Evolutionary conservation across 1,284 basidiomycete species (phyloP), one percentile per base, ranked within the genome.

Genomic region (Trichosporon faecale): DNA sequence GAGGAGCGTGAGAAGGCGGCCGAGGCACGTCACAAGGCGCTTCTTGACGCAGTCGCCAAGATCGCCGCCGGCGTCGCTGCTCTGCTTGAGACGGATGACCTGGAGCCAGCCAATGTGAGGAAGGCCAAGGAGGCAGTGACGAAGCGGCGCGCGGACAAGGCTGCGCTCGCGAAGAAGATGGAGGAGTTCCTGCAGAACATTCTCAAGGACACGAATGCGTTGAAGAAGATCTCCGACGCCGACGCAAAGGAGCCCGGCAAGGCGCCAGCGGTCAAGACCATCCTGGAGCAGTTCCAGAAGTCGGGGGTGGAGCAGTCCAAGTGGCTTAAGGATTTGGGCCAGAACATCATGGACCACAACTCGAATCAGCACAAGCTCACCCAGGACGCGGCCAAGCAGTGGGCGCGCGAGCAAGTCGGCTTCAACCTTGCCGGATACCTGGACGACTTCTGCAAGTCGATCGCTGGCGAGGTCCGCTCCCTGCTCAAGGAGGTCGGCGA

Each of bases 401-500:
- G 76, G 65, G 80, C 82, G 9, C 71, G 82, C 52, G 82, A 84
- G 69, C 82, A 84, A 70, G 80, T 84, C 49, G 82, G 78, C 2
- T 84, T 83, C 79, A 84, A 84, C 67, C 68, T 84, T 49, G 76
- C 80, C 37, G 82, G 82, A 72, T 83, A 84, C 18, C 29, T 57
- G n/a, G 46, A 52, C 57, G 65, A 55, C 29, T 69, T 66, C 27
- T 49, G 33, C 64, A 29, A 37, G 37, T 76, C 76, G 1, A 75
- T 84, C 33, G 80, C 82, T 16, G 74, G 77, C 52, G 83, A 84
- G 69, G 82, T 83, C 14, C 75, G 82, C 44, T 75, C 76, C 9
- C 72, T 84, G 27, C 71, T 83, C 44, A 83, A 82, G 70, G 83
- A 84, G 67, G 83, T 84, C 6, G 81, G 81, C 6, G 81, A 82